These are phyloP conservation scores for Maudiozyma saulgeensis DNA, from an alignment of 805 yeast genomes.

Conservation along the genomic window DNA sequence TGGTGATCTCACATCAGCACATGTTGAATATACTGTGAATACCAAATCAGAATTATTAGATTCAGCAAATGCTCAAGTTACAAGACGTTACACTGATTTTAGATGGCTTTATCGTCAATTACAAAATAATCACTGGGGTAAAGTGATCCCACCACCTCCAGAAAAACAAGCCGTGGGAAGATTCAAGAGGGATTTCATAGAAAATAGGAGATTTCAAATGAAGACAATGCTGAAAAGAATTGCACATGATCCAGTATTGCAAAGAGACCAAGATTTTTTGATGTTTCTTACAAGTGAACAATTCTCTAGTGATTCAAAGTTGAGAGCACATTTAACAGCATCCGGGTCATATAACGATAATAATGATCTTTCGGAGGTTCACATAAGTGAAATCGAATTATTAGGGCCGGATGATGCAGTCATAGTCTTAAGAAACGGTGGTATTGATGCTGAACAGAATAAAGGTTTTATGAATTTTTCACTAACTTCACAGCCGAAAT, in stretches of 20 bases:
- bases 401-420: constrained; percentile 29
- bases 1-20: constrained; percentile 82
- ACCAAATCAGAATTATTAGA: constrained; percentile 38
- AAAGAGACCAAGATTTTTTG: constrained; percentile 64
- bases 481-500: constrained; percentile 57
- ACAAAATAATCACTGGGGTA: constrained; percentile 80
- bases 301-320: constrained; percentile 58
- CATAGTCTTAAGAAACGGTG: constrained; percentile 20
- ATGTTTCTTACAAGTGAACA: constrained; percentile 70
- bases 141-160: constrained; percentile 90
- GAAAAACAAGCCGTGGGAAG: constrained; percentile 90
- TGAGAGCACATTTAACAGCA: constrained; percentile 53
- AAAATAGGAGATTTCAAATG: constrained; percentile 70
- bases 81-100: constrained; percentile 84
- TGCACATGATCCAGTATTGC: constrained; percentile 45
- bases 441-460: constrained; percentile 43
- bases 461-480: constrained; percentile 64
- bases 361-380: constrained; percentile 31
- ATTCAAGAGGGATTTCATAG: constrained; percentile 83
- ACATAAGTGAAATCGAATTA: constrained; percentile 25
- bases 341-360: constrained; percentile 39
- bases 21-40: constrained; percentile 74
- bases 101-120: constrained; percentile 89
- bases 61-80: constrained; percentile 37
- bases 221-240: constrained; percentile 79